Base-by-base conservation (phyloP, 192 early-diverging fungal species). In the Phlyctochytrium planicorne region DNA sequence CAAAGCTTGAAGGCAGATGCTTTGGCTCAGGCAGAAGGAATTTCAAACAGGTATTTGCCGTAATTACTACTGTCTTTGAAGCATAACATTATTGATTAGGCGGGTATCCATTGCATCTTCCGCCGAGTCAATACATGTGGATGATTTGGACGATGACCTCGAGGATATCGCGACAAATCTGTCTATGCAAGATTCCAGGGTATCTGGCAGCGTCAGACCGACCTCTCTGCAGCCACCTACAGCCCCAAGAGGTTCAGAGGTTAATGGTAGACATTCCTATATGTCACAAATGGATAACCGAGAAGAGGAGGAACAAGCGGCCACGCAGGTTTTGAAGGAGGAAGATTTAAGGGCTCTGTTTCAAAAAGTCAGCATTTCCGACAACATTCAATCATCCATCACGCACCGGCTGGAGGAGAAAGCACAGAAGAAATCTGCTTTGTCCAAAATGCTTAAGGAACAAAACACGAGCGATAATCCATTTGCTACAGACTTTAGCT, bases 381-480 rank as follows among this genome's bases (percentile, higher is more conserved):
- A 31, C 65, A 25, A 30, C 12, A n/a, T 57, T 16, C 32, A 23
- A 29, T 32, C n/a, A n/a, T n/a, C n/a, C n/a, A n/a, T n/a, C n/a
- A n/a, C n/a, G 4, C 6, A 6, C 40, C 40, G 20, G 31, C 24
- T 29, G 4, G 31, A 30, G 4, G 60, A 69, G 23, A 10, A 29
- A 23, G 47, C 40, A 2, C 50, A 16, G 20, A 68, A 24, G 31
- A 33, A 59, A 1, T 78, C 76, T 2, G 73, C 80, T 2, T 67
- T 81, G 17, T 60, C 80, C 17, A 47, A 65, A 10, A 35, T 81
- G 47, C 33, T 81, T 20, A 63, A 62, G 34, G 73, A 74, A 32
- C 70, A 78, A 57, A 70, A 60, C 40, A 53, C 72, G 31, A 73
- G 63, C 4, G 74, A 78, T 31, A 81, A 81, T 68, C 80, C 80